Evolutionary conservation across 768 basidiomycete species (phyloP).

Genomic region (Podaxis mareebaensis): DNA sequence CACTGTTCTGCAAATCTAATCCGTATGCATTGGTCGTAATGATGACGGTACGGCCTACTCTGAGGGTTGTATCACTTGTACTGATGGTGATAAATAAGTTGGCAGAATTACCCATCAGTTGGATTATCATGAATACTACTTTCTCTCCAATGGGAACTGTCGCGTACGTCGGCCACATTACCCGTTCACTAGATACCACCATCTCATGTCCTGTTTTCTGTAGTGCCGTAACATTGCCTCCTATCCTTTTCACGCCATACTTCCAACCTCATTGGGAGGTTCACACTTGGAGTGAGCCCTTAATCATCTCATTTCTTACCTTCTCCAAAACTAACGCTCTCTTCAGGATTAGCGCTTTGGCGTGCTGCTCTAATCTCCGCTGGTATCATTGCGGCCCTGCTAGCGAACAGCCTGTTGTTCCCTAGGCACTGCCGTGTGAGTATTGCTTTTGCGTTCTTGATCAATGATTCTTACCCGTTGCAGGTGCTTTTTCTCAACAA

Average conservation of each 20-base stretch:
- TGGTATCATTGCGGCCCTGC: slow-evolving; percentile 45
- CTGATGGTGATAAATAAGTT: slow-evolving; percentile 26
- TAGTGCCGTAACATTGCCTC: slow-evolving; percentile 2
- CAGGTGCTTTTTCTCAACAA: slow-evolving; percentile 44
- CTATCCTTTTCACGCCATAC: background rate
- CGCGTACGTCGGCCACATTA: slow-evolving; percentile 31
- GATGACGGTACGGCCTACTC: slow-evolving; percentile 33
- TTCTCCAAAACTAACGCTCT: background rate
- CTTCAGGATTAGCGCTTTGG: slow-evolving; percentile 38
- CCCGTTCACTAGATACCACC: background rate
- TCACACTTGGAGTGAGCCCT: background rate
- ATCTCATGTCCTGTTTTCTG: background rate
- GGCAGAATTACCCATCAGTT: slow-evolving; percentile 46
- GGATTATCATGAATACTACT: slow-evolving; percentile 40
- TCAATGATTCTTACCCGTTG: background rate
- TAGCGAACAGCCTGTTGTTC: slow-evolving; percentile 45
- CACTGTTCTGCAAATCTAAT: slow-evolving; percentile 38
- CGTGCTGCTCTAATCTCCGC: slow-evolving; percentile 42
- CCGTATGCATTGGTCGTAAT: slow-evolving; percentile 41
- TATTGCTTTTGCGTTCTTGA: background rate
- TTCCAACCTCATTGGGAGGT: background rate
- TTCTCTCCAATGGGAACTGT: slow-evolving; percentile 44
- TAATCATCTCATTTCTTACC: background rate
- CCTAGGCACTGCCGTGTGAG: slow-evolving; percentile 47
- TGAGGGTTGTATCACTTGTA: background rate